Conservation (phyloP, 1,139 yeast species). For the Taphrina populina region DNA sequence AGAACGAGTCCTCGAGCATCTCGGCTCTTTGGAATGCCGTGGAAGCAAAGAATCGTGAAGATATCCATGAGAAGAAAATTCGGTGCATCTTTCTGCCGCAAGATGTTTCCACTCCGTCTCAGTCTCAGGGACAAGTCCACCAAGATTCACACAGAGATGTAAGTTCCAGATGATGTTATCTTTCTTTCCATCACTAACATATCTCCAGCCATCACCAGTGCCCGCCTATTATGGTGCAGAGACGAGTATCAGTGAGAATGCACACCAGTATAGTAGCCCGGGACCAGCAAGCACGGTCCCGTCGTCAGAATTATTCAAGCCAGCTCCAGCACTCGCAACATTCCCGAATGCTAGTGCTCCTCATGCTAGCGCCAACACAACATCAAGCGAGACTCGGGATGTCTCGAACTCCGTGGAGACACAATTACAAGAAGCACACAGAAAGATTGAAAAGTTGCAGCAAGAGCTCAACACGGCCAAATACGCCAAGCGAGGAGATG, state of each 20-base stretch:
- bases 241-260: constrained; percentile 37
- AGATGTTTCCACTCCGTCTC: constrained; percentile 23
- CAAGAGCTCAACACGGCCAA: constrained; percentile 36
- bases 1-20: constrained; percentile 37
- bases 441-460: constrained; percentile 39
- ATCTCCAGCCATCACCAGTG: constrained; percentile 20
- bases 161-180: not conserved
- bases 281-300: not conserved
- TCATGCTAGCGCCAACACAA: not conserved
- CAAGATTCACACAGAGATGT: constrained; percentile 10
- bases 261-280: not conserved
- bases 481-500: constrained; percentile 38
- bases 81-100: constrained; percentile 61
- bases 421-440: constrained; percentile 35
- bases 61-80: constrained; percentile 70
- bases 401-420: not conserved
- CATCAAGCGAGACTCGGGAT: not conserved
- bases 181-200: not conserved
- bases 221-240: constrained; percentile 34
- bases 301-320: constrained; percentile 7
- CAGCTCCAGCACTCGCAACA: constrained; percentile 7
- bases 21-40: constrained; percentile 59
- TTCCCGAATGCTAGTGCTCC: not conserved
- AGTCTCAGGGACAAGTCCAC: constrained; percentile 7
- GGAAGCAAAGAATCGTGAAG: constrained; percentile 61